Conservation (phyloP, 1,284 basidiomycete genomes). For the Cutaneotrichosporon daszewskae region DNA sequence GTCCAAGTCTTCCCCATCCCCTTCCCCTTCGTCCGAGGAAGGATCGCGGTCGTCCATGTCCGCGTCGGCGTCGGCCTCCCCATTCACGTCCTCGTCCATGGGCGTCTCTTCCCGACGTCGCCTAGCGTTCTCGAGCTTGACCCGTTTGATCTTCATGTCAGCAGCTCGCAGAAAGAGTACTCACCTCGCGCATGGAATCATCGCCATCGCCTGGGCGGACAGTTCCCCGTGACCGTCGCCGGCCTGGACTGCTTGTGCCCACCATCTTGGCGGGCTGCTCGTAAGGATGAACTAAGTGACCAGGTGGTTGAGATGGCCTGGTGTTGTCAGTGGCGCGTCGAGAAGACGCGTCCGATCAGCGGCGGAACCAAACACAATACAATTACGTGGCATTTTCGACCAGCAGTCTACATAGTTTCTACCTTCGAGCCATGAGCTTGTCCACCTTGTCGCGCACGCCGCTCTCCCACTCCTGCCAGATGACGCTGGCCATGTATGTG, state of each 20-base stretch:
- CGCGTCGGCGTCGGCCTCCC: too few relatives aligned
- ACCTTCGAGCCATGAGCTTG: slow-evolving; percentile 21
- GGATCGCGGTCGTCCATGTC: slow-evolving; percentile 10
- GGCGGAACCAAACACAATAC: slow-evolving; percentile 1
- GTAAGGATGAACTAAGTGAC: too few relatives aligned
- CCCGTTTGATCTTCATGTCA: slow-evolving; percentile 19
- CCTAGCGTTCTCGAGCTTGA: slow-evolving; percentile 18
- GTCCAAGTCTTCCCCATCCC: slow-evolving; percentile 9
- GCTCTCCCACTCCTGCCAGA: slow-evolving; percentile 39
- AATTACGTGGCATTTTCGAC: neutral
- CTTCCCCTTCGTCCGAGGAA: slow-evolving; percentile 4
- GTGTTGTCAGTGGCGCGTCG: too few relatives aligned
- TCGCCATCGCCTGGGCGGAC: too few relatives aligned
- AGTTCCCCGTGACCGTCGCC: too few relatives aligned
- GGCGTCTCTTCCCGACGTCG: neutral
- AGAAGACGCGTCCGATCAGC: too few relatives aligned
- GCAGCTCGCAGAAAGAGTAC: too few relatives aligned
- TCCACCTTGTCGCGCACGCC: slow-evolving; percentile 30
- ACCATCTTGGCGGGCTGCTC: too few relatives aligned
- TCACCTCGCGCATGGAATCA: too few relatives aligned
- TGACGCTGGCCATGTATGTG: slow-evolving; percentile 33
- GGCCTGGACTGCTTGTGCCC: too few relatives aligned
- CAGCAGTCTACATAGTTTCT: too few relatives aligned
- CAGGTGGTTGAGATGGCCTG: too few relatives aligned
- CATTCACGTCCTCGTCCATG: neutral